Conservation (phyloP, 306 rosid genomes). For the Trichosanthes truncata region DNA sequence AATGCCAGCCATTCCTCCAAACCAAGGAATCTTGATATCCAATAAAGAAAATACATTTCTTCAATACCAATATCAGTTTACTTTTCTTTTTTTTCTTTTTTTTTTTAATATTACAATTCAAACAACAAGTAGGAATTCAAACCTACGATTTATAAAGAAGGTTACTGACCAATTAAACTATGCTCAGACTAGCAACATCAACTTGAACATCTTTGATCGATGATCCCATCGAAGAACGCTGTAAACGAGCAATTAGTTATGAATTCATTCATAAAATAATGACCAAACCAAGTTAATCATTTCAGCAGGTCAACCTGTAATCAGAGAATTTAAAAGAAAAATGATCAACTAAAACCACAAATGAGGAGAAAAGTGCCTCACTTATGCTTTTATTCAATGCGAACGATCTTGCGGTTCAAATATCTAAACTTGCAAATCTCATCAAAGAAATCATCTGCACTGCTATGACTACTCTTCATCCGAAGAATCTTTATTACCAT, state of each 20-base stretch:
- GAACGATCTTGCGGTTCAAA: constrained; percentile 52
- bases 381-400: constrained; percentile 43
- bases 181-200: not conserved
- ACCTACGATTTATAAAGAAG: not conserved
- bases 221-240: not conserved
- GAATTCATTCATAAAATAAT: constrained; percentile 1
- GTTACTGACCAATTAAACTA: not conserved
- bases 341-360: not conserved
- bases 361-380: not conserved
- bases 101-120: not conserved
- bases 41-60: not conserved
- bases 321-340: not conserved
- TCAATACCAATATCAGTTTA: not conserved
- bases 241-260: not conserved
- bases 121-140: not conserved
- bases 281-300: constrained; percentile 7
- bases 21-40: not conserved
- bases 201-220: not conserved
- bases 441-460: constrained; percentile 89
- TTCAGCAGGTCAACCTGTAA: not conserved
- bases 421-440: constrained; percentile 70
- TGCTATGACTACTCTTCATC: constrained; percentile 85
- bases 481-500: constrained; percentile 79
- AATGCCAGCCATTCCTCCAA: not conserved
- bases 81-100: not conserved